Base-by-base conservation (phyloP, 2,329 filamentous ascomycete species). In the Penicillium griseofulvum region DNA sequence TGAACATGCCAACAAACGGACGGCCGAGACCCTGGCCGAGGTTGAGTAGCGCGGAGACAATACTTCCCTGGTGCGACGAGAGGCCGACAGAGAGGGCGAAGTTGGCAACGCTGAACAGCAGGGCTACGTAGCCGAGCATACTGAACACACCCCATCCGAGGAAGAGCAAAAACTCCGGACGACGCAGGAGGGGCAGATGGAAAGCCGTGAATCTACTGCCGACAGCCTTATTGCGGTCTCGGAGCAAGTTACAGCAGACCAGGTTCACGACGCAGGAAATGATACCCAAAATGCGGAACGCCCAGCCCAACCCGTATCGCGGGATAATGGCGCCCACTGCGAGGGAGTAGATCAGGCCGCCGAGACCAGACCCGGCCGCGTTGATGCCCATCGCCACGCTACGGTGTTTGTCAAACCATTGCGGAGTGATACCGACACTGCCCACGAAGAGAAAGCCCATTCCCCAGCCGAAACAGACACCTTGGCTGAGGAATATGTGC, bases 121-220 rank as follows among this genome's bases (percentile, higher is more conserved):
- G 70, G 0, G 85, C 81, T 19, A 87, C 81, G 60, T 88, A 88
- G 6, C 83, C 86, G 6, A 89, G 73, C 78, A 87, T 84, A 48
- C 79, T 84, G 58, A 87, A 76, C 55, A 83, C 78, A 0, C 83
- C 84, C 74, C 82, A 88, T 4, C 67, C 73, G 22, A 85, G 73
- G n/a, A 87, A 73, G 0, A 86, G 75, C 4, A 83, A 56, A 56
- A 85, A 84, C 60, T 87, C 81, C 0, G 76, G 70, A 1, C 78
- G 76, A 41, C 73, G 76, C 61, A 87, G 80, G 6, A 86, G 66
- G 4, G 74, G 71, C 24, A 78, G 66, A 63, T 84, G 80, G 61
- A 86, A 84, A 2, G 79, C 76, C 24, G 77, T 74, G 61, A 83
- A 76, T 2, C 75, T 76, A 48, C 76, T 75, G 9, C 81, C 80